Evolutionary conservation across 73 alveolate genomes (phyloP).

Genomic region (Paramecium sonneborni): DNA sequence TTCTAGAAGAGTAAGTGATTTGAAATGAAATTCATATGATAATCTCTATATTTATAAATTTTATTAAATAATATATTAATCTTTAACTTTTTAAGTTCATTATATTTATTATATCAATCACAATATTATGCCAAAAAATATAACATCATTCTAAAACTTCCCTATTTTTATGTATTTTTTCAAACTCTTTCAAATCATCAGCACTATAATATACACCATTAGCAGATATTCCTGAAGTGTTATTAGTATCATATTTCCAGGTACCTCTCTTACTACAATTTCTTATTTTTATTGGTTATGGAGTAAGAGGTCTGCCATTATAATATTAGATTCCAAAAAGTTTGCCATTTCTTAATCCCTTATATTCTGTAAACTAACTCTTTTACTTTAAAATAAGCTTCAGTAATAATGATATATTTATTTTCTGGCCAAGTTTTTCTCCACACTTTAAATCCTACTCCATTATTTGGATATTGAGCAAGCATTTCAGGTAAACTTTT

Average conservation of each 20-base stretch:
- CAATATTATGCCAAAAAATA: background rate
- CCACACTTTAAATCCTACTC: conserved; percentile 67
- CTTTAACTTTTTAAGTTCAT: background rate
- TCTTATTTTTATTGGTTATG: conserved; percentile 64
- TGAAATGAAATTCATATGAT: background rate
- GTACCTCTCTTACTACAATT: conserved; percentile 67
- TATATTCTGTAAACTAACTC: background rate
- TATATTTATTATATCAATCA: background rate
- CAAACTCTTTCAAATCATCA: conserved; percentile 8
- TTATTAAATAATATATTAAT: no score
- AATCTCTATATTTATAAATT: background rate
- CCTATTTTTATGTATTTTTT: background rate
- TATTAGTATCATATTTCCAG: conserved; percentile 65
- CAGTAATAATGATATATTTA: conserved; percentile 43
- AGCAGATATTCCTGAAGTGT: conserved; percentile 15
- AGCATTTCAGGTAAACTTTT: conserved; percentile 56
- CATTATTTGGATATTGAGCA: conserved; percentile 61
- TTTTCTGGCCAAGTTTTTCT: conserved; percentile 68
- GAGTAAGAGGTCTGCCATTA: conserved; percentile 52
- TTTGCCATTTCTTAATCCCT: conserved; percentile 65
- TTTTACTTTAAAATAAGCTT: conserved; percentile 51
- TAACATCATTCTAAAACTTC: background rate
- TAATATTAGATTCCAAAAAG: conserved; percentile 55
- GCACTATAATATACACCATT: conserved; percentile 60
- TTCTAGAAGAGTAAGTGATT: background rate